These are phyloP conservation scores for Pascua guehoae DNA, from an alignment of 1,284 basidiomycete species.

Conservation along the genomic window DNA sequence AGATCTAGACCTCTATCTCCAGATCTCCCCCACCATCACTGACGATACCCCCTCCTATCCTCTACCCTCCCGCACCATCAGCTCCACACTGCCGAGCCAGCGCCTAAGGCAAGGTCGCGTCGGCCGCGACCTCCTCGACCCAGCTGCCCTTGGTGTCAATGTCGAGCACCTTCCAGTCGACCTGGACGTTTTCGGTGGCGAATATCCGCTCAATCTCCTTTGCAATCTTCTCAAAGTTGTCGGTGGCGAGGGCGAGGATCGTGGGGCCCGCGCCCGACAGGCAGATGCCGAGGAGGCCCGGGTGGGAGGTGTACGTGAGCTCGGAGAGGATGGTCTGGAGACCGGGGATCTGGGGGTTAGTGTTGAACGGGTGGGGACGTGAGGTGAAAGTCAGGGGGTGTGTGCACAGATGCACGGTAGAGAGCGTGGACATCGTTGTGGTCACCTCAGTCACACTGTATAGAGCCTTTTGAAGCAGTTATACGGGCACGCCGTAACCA, in stretches of 20 bases:
- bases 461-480: background rate
- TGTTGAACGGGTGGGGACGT: no score
- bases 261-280: slow-evolving; percentile 97
- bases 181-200: slow-evolving; percentile 65
- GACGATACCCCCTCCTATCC: no score
- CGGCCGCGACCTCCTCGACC: slow-evolving; percentile 34
- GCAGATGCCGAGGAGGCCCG: slow-evolving; percentile 93
- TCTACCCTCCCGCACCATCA: no score
- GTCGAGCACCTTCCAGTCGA: slow-evolving; percentile 54
- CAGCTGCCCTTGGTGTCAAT: slow-evolving; percentile 49
- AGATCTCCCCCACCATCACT: no score
- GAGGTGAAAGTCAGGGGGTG: no score
- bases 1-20: no score
- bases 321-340: slow-evolving; percentile 82
- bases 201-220: slow-evolving; percentile 75
- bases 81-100: background rate
- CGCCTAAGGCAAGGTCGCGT: slow-evolving; percentile 2
- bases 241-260: slow-evolving; percentile 90
- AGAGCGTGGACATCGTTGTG: no score
- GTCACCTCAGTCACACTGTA: background rate
- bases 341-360: slow-evolving; percentile 74
- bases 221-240: slow-evolving; percentile 76
- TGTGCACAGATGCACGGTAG: background rate
- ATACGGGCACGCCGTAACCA: no score
- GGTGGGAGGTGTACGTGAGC: slow-evolving; percentile 83